Conservation (phyloP, 2,329 filamentous ascomycete species). For the Ophiocordyceps polyrhachis-furcata region DNA sequence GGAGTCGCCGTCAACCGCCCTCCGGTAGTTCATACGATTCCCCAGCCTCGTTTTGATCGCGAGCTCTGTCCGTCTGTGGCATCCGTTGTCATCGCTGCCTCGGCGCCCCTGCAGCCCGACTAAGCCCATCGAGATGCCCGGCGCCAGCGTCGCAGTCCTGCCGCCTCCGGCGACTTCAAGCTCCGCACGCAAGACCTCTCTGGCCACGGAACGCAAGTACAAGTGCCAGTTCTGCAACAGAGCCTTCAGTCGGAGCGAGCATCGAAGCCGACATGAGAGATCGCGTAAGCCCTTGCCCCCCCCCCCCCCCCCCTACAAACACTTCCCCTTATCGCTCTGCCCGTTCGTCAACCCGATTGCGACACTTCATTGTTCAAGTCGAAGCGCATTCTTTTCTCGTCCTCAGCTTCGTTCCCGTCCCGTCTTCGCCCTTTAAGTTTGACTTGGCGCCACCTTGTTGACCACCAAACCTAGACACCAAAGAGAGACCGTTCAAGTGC, state of each 20-base stretch:
- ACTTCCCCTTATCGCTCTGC: neutral
- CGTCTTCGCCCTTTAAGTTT: neutral
- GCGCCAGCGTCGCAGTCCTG: constrained; percentile 46
- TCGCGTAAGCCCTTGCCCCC: constrained; percentile 66
- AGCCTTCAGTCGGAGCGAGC: constrained; percentile 93
- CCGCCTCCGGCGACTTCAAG: constrained; percentile 47
- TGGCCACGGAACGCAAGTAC: constrained; percentile 91
- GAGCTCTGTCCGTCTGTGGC: neutral
- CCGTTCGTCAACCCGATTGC: neutral
- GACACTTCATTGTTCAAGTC: neutral
- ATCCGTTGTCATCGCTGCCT: constrained; percentile 6
- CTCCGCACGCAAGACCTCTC: constrained; percentile 56
- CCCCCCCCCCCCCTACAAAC: neutral
- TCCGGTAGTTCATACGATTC: constrained; percentile 33
- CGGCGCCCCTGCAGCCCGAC: constrained; percentile 14
- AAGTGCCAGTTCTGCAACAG: constrained; percentile 98
- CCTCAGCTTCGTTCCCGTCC: neutral
- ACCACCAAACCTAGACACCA: constrained; percentile 51
- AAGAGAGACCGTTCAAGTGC: constrained; percentile 97
- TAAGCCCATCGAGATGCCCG: constrained; percentile 41
- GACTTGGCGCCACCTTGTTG: neutral
- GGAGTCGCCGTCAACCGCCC: constrained; percentile 20
- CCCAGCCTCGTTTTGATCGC: constrained; percentile 4
- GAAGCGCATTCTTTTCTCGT: neutral
- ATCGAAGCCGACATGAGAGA: constrained; percentile 89